Percentiles rank a stretch among this genome's conserved stretches.
These are phyloP conservation scores for Globisporangium okanoganense DNA, from an alignment of 352 stramenopile genomes.

Conservation along the genomic window DNA sequence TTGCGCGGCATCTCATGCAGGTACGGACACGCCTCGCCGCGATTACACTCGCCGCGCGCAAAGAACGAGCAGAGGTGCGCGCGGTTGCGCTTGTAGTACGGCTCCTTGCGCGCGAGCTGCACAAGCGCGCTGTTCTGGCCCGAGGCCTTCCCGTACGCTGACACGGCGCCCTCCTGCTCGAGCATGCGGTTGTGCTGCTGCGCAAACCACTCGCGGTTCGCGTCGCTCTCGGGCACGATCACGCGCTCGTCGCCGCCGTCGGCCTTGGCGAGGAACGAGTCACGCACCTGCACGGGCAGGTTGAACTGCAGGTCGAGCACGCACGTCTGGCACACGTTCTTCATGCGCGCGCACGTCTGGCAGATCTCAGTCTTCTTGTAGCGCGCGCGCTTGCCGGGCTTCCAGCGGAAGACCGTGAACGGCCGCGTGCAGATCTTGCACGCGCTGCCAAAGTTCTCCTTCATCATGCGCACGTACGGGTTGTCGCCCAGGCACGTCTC, in stretches of 20 bases:
- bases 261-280: constrained; percentile 80
- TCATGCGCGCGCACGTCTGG: constrained; percentile 96
- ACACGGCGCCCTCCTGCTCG: constrained; percentile 86
- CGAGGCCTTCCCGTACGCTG: constrained; percentile 80
- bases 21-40: constrained; percentile 91
- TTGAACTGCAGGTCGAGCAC: constrained; percentile 98
- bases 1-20: constrained; percentile 92
- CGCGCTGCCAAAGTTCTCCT: constrained; percentile 93
- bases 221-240: constrained; percentile 90
- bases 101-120: constrained; percentile 78
- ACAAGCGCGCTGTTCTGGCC: constrained; percentile 77
- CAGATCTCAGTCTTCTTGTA: constrained; percentile 99
- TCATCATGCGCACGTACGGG: constrained; percentile 99
- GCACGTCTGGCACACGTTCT: constrained; percentile 99
- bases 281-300: constrained; percentile 92
- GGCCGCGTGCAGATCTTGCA: constrained; percentile 98
- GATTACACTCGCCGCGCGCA: constrained; percentile 92
- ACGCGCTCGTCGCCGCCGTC: constrained; percentile 38
- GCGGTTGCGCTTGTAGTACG: constrained; percentile 91
- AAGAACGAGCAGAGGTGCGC: constrained; percentile 95
- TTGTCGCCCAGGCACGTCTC: constrained; percentile 99
- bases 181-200: constrained; percentile 90
- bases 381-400: constrained; percentile 94
- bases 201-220: constrained; percentile 94
- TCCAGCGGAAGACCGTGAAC: constrained; percentile 98